A percentile compares a stretch with the other conserved stretches of the same genome.
phyloP scores from a whole-genome alignment of 305 asterid species.

The Solanum hybrid region DNA sequence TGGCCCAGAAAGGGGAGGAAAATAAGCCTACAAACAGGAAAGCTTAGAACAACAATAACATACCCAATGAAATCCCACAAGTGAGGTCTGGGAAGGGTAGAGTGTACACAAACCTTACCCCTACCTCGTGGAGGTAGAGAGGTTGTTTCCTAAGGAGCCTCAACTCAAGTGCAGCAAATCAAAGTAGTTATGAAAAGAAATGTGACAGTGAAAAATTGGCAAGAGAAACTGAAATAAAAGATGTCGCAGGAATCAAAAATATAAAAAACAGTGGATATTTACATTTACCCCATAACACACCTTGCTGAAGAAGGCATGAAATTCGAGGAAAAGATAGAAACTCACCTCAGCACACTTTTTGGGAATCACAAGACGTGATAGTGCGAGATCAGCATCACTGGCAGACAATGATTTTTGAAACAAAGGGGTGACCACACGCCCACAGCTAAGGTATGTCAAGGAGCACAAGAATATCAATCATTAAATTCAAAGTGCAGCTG shows the following conservation, averaged over 20 bases:
- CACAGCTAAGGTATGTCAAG: slow-evolving; percentile 48
- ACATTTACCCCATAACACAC: background rate
- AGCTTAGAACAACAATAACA: background rate
- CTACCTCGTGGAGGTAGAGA: background rate
- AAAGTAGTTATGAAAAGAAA: background rate
- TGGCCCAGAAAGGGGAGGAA: slow-evolving; percentile 47
- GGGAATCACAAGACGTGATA: slow-evolving; percentile 57
- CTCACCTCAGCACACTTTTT: slow-evolving; percentile 64
- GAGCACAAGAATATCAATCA: slow-evolving; percentile 13
- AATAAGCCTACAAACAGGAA: slow-evolving; percentile 35
- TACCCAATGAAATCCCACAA: background rate
- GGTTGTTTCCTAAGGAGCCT: background rate
- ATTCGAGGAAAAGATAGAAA: slow-evolving; percentile 3
- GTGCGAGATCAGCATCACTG: slow-evolving; percentile 44
- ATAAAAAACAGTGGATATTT: background rate
- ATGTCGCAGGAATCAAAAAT: background rate
- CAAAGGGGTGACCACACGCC: slow-evolving; percentile 38
- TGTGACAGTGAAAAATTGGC: background rate
- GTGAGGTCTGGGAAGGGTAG: background rate
- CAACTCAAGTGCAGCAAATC: background rate
- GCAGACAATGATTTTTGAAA: slow-evolving; percentile 49
- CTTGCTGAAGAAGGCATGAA: background rate
- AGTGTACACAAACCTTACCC: background rate
- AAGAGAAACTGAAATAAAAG: background rate
- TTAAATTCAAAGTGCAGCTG: background rate